Evolutionary conservation across 1,284 basidiomycete genomes (phyloP).

Genomic region (Cutaneotrichosporon cutaneum): DNA sequence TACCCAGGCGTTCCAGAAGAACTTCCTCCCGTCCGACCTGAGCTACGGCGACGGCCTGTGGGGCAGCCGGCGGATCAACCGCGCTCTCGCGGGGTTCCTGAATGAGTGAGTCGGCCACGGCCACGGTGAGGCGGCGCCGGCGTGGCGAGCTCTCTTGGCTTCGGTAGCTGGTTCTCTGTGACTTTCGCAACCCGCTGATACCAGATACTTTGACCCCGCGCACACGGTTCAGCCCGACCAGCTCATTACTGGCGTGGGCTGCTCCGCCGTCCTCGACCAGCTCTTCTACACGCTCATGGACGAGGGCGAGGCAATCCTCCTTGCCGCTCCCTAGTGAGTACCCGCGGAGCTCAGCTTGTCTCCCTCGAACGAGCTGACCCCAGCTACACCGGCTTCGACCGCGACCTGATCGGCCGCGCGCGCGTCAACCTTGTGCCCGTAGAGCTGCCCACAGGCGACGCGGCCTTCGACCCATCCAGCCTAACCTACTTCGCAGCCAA

Average conservation of each 20-base stretch:
- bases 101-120: slow-evolving; percentile 37
- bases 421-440: slow-evolving; percentile 43
- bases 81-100: slow-evolving; percentile 41
- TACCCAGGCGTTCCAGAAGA: slow-evolving; percentile 37
- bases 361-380: slow-evolving; percentile 4
- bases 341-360: not conserved
- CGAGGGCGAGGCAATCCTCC: slow-evolving; percentile 51
- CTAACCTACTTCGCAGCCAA: slow-evolving; percentile 36
- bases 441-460: slow-evolving; percentile 39
- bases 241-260: slow-evolving; percentile 47
- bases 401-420: slow-evolving; percentile 44
- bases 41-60: slow-evolving; percentile 50
- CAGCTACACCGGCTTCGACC: slow-evolving; percentile 51
- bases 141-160: too few relatives aligned
- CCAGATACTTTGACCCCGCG: slow-evolving; percentile 39
- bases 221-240: slow-evolving; percentile 41
- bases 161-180: too few relatives aligned
- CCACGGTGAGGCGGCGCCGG: too few relatives aligned
- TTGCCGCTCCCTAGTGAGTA: slow-evolving; percentile 47
- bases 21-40: slow-evolving; percentile 39
- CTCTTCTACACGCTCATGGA: slow-evolving; percentile 53
- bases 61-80: slow-evolving; percentile 47
- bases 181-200: too few relatives aligned
- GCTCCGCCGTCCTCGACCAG: slow-evolving; percentile 51
- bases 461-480: slow-evolving; percentile 32